phyloP scores from a whole-genome alignment of 208 protist species.

The Trypanosoma vivax region DNA sequence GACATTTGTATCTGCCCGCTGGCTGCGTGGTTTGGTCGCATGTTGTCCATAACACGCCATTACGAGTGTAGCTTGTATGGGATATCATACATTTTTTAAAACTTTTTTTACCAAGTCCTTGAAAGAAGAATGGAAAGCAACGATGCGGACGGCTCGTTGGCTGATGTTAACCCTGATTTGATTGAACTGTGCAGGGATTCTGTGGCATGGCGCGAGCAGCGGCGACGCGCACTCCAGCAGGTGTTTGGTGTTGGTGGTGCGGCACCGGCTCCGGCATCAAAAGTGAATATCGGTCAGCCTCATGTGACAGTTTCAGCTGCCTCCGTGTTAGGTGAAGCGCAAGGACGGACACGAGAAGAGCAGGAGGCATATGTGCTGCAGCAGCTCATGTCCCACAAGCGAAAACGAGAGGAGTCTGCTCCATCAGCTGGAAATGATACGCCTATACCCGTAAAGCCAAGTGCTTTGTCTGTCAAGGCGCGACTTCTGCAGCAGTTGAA shows the following conservation, averaged over 20 bases:
- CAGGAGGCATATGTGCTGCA: slow-evolving; percentile 58
- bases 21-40: too few species aligned
- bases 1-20: too few species aligned
- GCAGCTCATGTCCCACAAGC: slow-evolving; percentile 58
- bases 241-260: slow-evolving; percentile 39
- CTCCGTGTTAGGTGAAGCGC: too few species aligned
- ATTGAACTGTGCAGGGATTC: slow-evolving; percentile 59
- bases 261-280: not conserved
- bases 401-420: slow-evolving; percentile 28
- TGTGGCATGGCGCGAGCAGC: slow-evolving; percentile 69
- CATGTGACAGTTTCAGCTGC: too few species aligned
- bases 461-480: slow-evolving; percentile 44
- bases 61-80: not conserved
- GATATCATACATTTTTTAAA: slow-evolving; percentile 11
- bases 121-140: too few species aligned
- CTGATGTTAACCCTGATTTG: slow-evolving; percentile 62
- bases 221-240: slow-evolving; percentile 56
- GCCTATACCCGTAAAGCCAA: not conserved
- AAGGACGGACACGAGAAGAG: slow-evolving; percentile 1
- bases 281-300: not conserved
- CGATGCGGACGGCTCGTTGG: slow-evolving; percentile 54
- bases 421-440: slow-evolving; percentile 3
- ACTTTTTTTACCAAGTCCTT: not conserved
- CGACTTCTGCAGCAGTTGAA: slow-evolving; percentile 48
- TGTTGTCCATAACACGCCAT: too few species aligned